These are phyloP conservation scores for Linderniella brevidens DNA, from an alignment of 257 asterid genomes.

Conservation along the genomic window DNA sequence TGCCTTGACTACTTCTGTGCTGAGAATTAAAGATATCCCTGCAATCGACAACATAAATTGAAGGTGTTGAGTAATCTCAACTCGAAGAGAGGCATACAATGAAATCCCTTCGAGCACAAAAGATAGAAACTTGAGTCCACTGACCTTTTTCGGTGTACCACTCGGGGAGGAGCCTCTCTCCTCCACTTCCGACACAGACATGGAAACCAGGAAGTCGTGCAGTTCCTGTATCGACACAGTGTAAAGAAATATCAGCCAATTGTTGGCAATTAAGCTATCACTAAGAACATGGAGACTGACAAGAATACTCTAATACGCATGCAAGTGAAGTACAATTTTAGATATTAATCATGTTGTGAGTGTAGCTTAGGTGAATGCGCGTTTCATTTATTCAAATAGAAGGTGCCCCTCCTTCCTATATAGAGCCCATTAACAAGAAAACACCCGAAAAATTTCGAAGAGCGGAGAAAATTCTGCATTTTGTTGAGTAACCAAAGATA, in stretches of 20 bases:
- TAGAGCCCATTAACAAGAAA: not conserved
- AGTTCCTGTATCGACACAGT: conserved; percentile 27
- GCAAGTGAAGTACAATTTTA: no score
- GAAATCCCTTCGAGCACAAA: not conserved
- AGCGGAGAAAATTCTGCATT: not conserved
- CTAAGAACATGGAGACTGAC: no score
- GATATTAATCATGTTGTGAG: no score
- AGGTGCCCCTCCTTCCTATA: no score
- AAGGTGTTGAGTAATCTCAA: conserved; percentile 5
- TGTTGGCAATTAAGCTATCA: not conserved
- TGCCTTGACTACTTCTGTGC: conserved; percentile 76
- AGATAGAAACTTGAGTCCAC: not conserved
- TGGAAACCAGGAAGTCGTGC: conserved; percentile 89
- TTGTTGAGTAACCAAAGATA: not conserved
- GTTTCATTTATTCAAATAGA: no score
- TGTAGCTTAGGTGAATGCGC: no score
- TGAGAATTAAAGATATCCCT: conserved; percentile 79
- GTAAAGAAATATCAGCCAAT: not conserved
- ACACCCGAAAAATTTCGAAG: conserved; percentile 1
- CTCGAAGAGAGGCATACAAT: conserved; percentile 6
- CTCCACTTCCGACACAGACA: conserved; percentile 86
- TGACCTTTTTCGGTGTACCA: conserved; percentile 82
- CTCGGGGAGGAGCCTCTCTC: conserved; percentile 79
- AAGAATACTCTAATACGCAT: no score
- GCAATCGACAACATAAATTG: conserved; percentile 11